Evolutionary conservation across 371 early-diverging fungal species (phyloP), one percentile per base, ranked within the genome.

Genomic region (Mucor indicus): DNA sequence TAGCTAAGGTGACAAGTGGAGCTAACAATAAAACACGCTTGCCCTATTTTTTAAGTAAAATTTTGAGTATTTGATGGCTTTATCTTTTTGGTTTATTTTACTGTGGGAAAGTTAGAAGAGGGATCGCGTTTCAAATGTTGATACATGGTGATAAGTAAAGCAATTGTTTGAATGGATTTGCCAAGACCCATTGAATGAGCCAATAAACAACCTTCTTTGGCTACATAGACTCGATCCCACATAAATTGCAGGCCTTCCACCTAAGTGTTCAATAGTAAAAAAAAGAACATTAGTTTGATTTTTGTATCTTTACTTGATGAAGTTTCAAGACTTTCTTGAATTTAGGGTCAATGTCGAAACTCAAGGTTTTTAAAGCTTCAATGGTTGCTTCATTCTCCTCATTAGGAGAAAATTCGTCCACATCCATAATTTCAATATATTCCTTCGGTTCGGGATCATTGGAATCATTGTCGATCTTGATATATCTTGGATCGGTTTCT

Each of bases 161-260:
- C 64, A 43, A 96, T 80, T 4, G 82, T 77, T 61, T 94, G 93
- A 4, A 94, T 54, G 0, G 93, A 89, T 66, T 96, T 96, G 5
- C 85, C 74, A 35, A 61, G 20, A 0, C 96, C 96, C 93, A 96
- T 94, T 4, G 87, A 75, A 68, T 95, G 94, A 0, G 93, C 92
- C 24, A 97, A 72, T 15, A 95, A 79, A 42, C 93, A 91, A 0
- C 95, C 95, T 32, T 62, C 57, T 17, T 78, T 66, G 41, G 78
- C 57, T 77, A 81, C 81, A 16, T 90, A 76, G 1, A 87, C 52
- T 22, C 85, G 83, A 19, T 77, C 77, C 91, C 92, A 94, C 67
- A 92, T 71, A 57, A 92, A 92, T 13, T 72, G 67, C 1, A 92
- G 55, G 0, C 93, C 94, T 21, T 89, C 86, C n/a, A 50, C 11